Evolutionary conservation across 176 grass and related monocot genomes (phyloP), one percentile per base, ranked within the genome.

Genomic region (Oryza brachyantha): DNA sequence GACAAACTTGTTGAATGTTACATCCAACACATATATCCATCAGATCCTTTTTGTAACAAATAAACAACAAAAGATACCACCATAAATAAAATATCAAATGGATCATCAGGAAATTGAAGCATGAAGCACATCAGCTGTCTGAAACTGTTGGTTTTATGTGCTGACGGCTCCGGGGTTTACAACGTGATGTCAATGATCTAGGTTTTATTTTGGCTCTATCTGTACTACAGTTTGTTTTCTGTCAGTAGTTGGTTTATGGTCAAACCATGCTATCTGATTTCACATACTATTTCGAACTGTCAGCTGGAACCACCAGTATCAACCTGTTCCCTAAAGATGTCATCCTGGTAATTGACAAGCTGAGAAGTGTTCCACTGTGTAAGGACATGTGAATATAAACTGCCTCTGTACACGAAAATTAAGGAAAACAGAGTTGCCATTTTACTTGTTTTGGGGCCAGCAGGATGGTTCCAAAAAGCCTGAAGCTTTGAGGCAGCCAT

Each of bases 391-490:
- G 10, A 19, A 58, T 1, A 73, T 45, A 16, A 2, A 0, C n/a
- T 29, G 21, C 36, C 42, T 12, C 36, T 45, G 3, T 32, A 6
- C 5, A 29, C 3, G 21, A 57, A 77, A 22, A 63, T 55, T 41
- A 70, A 64, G 13, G 40, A 4, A 32, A 61, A 57, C 39, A 81
- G 1, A 14, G 37, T 38, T 87, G 37, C 12, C 80, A 75, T 25
- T 79, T 79, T 79, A 94, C 89, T 97, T 64, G 94, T 94, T 94
- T 92, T 97, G 42, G 94, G 91, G 81, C 94, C 94, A 71, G 91
- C 94, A 57, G 94, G 91, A 75, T 97, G 91, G 74, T 92, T 97
- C 94, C 76, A 97, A 34, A 97, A 52, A 34, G 94, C 85, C 68
- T 97, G 89, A 90, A 97, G 24, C 85, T 97, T 97, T 2, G 91